Evolutionary conservation across 2,329 filamentous ascomycete species (phyloP), one percentile per base, ranked within the genome.

Genomic region (Cordyceps tenuipes): DNA sequence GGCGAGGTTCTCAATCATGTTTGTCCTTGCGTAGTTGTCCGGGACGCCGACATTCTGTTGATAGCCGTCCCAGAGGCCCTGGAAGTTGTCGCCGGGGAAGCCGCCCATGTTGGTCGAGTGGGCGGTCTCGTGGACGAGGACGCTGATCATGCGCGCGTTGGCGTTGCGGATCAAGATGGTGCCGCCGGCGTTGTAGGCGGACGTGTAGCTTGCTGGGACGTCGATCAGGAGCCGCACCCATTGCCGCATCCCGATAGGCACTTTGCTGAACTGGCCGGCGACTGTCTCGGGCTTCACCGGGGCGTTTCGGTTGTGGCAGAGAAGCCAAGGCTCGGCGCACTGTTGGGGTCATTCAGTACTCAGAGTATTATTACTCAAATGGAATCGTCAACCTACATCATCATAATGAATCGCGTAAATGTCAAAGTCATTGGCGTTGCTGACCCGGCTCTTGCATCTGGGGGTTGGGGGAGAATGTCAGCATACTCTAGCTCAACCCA

Each of bases 1-100:
- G 2, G 57, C 57, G 10, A 60, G 41, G n/a, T 60, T 55, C 12
- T 60, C 57, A 10, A 55, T 55, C 43, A 55, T 55, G 57, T 60
- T 60, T 19, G 29, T 43, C 47, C 43, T 21, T 29, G 57, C 57
- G 10, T 60, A 60, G 43, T 54, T 48, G n/a, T 60, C 57, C 1
- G 50, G 57, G 9, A 60, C 57, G n/a, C 41, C 57, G 4, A 26
- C 23, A 10, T 59, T 49, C 26, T 59, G 17, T 9, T 53, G n/a
- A 17, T 59, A 59, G 15, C 57, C 50, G n/a, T 39, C 41, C 36
- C 49, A 59, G 17, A 53, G 49, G 41, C 43, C 41, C 3, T 59
- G 21, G 41, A 47, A 59, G 48, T 59, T 52, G 48, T 52, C 57
- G 17, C 26, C 26, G 3, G 48, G 48, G 43, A 59, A 59, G 36